Base-by-base conservation (phyloP, 75 land plant species). In the Larix kaempferi region DNA sequence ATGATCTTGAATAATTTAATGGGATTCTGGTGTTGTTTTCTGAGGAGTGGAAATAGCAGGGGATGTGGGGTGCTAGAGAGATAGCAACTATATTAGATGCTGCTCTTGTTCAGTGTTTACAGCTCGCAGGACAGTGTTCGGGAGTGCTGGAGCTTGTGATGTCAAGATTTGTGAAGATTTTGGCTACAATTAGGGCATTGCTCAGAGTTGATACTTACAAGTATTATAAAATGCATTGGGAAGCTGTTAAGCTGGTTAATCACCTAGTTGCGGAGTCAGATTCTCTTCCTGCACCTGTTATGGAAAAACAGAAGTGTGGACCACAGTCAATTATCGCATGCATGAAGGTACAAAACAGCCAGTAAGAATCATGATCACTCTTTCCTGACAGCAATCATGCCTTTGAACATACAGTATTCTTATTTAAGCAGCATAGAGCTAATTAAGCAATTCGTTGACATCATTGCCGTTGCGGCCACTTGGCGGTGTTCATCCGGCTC, bases 291-390 rank as follows among this genome's bases (percentile, higher is more conserved):
- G 64, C 54, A 56, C 87, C 79, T 58, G 41, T 84, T 72, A 82
- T 85, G 52, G 82, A 81, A 49, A 55, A 77, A 58, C 85, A 88
- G 58, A 91, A 88, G 77, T 86, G 91, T 76, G 89, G 83, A 25
- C 85, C 93, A 60, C 78, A 92, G 71, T 80, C 88, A 82, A 89
- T 97, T 74, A 89, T 97, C 78, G 92, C 94, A 39, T 94, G 94
- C 81, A 89, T 96, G 23, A 90, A 93, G 93, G 95, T 93, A 83
- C 59, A 49, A 49, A 10, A 8, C 52, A 49, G 1, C 52, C 11
- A 49, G 52, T 49, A 49, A 49, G 10, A 8, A 49, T 8, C 7
- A 49, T 49, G 52, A 49, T 49, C 52, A 49, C 52, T 49, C 52
- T 49, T 21, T 58, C 59, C 59, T 58, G 59, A 58, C 59, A 58